phyloP scores from a whole-genome alignment of 31 red algal species.

The Odonthalia washingtoniensis region DNA sequence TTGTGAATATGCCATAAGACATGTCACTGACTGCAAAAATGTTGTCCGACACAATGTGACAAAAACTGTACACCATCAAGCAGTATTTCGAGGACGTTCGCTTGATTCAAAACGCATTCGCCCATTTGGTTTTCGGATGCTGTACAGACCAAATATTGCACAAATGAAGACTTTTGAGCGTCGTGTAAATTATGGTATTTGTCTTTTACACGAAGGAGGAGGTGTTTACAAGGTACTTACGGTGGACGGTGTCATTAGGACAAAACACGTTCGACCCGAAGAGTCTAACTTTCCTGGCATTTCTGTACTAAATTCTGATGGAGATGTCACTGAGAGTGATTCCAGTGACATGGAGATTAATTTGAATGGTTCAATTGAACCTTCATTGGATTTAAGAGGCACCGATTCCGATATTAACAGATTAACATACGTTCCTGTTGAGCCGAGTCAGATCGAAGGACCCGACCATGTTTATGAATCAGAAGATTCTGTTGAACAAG shows the following conservation, averaged over 20 bases:
- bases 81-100: not conserved
- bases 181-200: not conserved
- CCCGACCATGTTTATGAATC: not conserved
- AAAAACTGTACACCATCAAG: not conserved
- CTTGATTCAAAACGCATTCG: not conserved
- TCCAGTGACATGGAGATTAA: not conserved
- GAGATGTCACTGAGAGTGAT: too few relatives aligned
- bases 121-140: constrained; percentile 19
- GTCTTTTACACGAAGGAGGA: not conserved
- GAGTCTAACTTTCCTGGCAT: constrained; percentile 32
- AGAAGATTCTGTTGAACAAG: too few relatives aligned
- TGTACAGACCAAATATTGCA: not conserved
- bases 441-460: not conserved
- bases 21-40: constrained; percentile 33
- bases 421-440: too few relatives aligned
- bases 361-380: not conserved
- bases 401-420: too few relatives aligned
- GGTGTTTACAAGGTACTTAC: constrained; percentile 12
- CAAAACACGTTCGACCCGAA: constrained; percentile 23
- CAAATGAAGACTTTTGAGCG: not conserved
- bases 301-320: too few relatives aligned
- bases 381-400: too few relatives aligned
- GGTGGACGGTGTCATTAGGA: not conserved
- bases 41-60: not conserved
- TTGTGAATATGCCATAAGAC: constrained; percentile 25